Base-by-base conservation (phyloP, 257 asterid species). In the Penstemon newberryi region DNA sequence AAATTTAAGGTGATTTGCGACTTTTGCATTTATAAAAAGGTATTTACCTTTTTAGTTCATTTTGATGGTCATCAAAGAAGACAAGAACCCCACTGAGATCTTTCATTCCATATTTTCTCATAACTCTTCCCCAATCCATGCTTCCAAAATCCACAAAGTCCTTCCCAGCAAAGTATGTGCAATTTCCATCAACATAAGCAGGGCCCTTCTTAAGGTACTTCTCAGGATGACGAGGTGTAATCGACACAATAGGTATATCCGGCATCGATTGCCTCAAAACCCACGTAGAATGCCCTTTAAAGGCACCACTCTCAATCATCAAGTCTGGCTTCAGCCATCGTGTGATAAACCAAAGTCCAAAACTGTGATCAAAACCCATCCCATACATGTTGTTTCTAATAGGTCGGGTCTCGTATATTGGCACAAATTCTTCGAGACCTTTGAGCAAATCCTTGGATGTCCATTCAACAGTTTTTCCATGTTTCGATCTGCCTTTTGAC, bases 401-500 rank as follows among this genome's bases (percentile, higher is more conserved):
- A 36, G 99, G 99, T 8, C 99, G 83, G 47, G 88, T 83, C 80
- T 89, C 93, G 59, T 91, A 94, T 60, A 94, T 84, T 18, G 95
- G 91, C 80, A 90, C 88, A 68, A 94, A 94, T 81, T 94, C 99
- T 84, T 94, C 96, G 40, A 94, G 75, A 46, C 87, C 96, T 74
- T 66, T 73, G 75, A 94, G 83, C 78, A 94, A 80, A 83, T 94
- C 99, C 80, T 91, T 86, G 70, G 75, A 47, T 18, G 97, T 91
- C 99, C 99, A 94, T 56, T 91, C 97, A 71, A 91, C 95, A 58
- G 85, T 70, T 82, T 84, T 86, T 57, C 95, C 99, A 77, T 82
- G 96, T 91, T 91, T 94, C 91, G 97, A 83, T 91, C 99, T 91
- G 96, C 99, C 99, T 94, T 91, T 91, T 85, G 95, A 84, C 83